Evolutionary conservation across 768 basidiomycete species (phyloP).

Genomic region (Guyanaporus albipodus): DNA sequence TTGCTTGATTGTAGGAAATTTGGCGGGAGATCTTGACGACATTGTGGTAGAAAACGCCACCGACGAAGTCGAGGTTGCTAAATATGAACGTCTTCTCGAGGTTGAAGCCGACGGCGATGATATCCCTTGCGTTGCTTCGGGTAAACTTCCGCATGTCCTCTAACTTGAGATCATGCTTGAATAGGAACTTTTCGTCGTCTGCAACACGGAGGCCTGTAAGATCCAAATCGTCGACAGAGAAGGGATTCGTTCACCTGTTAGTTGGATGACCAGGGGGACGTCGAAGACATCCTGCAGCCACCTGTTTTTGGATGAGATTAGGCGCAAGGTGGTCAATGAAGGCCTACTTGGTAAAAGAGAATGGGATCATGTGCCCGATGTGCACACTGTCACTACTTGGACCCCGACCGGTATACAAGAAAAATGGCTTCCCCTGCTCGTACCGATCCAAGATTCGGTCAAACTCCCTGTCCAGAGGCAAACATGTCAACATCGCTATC

Average conservation of each 20-base stretch:
- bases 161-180: constrained; percentile 90
- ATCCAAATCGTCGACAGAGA: not conserved
- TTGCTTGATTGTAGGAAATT: constrained; percentile 90
- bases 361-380: constrained; percentile 95
- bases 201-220: not conserved
- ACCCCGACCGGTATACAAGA: constrained; percentile 95
- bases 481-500: constrained; percentile 7
- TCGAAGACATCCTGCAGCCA: constrained; percentile 98
- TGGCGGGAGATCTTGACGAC: constrained; percentile 89
- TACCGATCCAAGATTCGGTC: constrained; percentile 92
- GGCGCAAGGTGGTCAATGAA: not conserved
- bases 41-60: constrained; percentile 92
- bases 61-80: constrained; percentile 85
- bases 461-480: constrained; percentile 61
- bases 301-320: constrained; percentile 37
- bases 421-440: constrained; percentile 96
- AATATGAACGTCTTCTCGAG: constrained; percentile 95
- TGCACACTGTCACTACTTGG: constrained; percentile 98
- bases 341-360: constrained; percentile 91
- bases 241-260: constrained; percentile 71
- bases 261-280: constrained; percentile 90
- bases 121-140: constrained; percentile 86
- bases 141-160: constrained; percentile 85
- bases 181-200: constrained; percentile 99
- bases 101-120: constrained; percentile 94